Evolutionary conservation across 352 stramenopile genomes (phyloP), one percentile per base, ranked within the genome.

Genomic region (Globisporangium acanthophoron): DNA sequence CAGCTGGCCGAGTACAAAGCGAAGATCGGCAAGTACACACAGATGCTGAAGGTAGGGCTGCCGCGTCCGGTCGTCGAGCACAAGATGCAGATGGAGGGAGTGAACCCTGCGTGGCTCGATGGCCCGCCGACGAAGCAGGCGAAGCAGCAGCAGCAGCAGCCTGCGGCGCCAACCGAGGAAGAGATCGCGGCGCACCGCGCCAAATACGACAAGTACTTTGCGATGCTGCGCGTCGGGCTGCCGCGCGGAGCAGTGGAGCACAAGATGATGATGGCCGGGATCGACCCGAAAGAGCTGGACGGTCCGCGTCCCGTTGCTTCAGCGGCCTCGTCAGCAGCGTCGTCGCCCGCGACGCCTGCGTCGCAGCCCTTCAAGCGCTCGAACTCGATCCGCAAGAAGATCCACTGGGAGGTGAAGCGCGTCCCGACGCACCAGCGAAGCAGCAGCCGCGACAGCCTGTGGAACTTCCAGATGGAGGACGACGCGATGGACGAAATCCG

Each of bases 131-230:
- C 74, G 52, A 69, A 71, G 56, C 56, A 59, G 24, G 64, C 66
- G 49, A 60, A 69, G 21, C 62, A 46, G 62, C 53, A 47, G 41
- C 56, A 69, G 21, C 62, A 46, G 62, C 53, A 47, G 3, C 45
- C 58, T n/a, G 45, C 52, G 1, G 67, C 65, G 4, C 58, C 76
- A 8, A 80, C 71, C 0, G 78, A 82, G 15, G 74, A 76, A 9
- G 74, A 89, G 40, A 69, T 85, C 35, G 71, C 61, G 8, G 72
- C 74, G 0, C 79, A 92, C 59, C 69, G 68, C 33, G 66, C 83
- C 29, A 92, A 90, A 65, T 92, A 90, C 59, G 69, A 72, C 24
- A 90, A 92, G 64, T 94, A 90, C 58, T 92, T 94, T 55, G 70
- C 85, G 55, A 94, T 92, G 85, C 69, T 94, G 49, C 78, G 82